Evolutionary conservation across 192 early-diverging fungal species (phyloP).

Genomic region (Chytriomyces sp.): DNA sequence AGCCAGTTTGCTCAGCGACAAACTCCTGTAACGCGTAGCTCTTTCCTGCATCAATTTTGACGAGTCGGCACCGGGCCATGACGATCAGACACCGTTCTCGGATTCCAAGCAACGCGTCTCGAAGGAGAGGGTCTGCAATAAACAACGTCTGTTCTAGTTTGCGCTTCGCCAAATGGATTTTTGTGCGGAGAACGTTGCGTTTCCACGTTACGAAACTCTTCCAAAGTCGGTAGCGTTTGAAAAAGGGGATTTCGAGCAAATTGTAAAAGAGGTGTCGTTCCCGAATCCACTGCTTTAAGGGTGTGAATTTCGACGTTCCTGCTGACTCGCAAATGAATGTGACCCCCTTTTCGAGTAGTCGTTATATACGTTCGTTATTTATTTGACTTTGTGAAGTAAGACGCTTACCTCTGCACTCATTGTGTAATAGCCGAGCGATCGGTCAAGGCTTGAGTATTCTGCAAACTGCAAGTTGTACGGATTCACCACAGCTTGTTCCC

Average conservation of each 20-base stretch:
- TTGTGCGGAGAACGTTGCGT: constrained; percentile 43
- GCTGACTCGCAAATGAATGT: constrained; percentile 39
- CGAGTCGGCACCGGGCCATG: constrained; percentile 29
- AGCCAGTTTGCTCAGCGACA: constrained; percentile 43
- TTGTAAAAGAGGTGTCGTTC: constrained; percentile 49
- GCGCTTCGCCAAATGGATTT: constrained; percentile 47
- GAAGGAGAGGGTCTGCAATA: constrained; percentile 36
- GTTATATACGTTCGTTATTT: background rate
- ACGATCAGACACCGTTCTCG: constrained; percentile 36
- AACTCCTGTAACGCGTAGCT: constrained; percentile 43
- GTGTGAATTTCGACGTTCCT: constrained; percentile 49
- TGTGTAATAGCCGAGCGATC: constrained; percentile 44
- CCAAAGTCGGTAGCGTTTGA: constrained; percentile 50
- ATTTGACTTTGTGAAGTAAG: background rate
- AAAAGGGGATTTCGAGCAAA: constrained; percentile 54
- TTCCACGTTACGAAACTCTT: constrained; percentile 54
- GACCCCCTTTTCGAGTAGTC: constrained; percentile 40
- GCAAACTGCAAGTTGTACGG: constrained; percentile 52
- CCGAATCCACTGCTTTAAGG: constrained; percentile 50
- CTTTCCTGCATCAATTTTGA: constrained; percentile 41
- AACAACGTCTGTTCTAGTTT: constrained; percentile 41
- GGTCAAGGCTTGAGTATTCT: constrained; percentile 44
- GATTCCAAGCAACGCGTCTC: constrained; percentile 37
- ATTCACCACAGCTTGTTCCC: constrained; percentile 47
- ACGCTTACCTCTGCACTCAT: constrained; percentile 46